Evolutionary conservation across 78 protist species (phyloP).

Genomic region (Pigoraptor vietnamica): DNA sequence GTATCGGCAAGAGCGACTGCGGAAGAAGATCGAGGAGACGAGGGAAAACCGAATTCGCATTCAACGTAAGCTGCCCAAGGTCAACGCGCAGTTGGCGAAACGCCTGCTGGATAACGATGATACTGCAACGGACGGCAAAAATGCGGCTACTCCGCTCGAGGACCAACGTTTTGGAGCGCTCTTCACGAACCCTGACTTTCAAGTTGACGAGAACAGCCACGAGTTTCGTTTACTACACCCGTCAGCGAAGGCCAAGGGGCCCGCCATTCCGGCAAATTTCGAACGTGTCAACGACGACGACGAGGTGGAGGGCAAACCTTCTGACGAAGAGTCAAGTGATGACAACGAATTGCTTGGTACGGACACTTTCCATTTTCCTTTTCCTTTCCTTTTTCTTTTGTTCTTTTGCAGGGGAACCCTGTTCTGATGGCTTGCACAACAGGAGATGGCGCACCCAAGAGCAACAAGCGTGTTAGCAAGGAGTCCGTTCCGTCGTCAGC

Average conservation of each 20-base stretch:
- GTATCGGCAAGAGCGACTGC: conserved; percentile 20
- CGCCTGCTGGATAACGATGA: not conserved
- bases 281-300: not conserved
- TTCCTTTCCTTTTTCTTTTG: not conserved
- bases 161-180: conserved; percentile 50
- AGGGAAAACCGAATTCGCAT: conserved; percentile 44
- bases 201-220: conserved; percentile 25
- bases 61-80: conserved; percentile 17
- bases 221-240: conserved; percentile 8
- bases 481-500: not conserved
- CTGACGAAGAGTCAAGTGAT: not conserved
- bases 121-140: conserved; percentile 10
- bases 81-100: conserved; percentile 50
- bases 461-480: not conserved
- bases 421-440: too few species aligned
- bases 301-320: not conserved
- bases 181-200: conserved; percentile 25
- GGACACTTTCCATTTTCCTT: not conserved
- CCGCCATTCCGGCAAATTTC: not conserved
- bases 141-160: not conserved
- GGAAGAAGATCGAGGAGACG: conserved; percentile 39
- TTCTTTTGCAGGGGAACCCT: not conserved
- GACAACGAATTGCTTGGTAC: not conserved
- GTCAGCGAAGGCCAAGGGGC: not conserved
- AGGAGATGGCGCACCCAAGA: too few species aligned